Evolutionary conservation across 1,139 yeast species (phyloP).

Genomic region (Kluyveromyces marxianus): DNA sequence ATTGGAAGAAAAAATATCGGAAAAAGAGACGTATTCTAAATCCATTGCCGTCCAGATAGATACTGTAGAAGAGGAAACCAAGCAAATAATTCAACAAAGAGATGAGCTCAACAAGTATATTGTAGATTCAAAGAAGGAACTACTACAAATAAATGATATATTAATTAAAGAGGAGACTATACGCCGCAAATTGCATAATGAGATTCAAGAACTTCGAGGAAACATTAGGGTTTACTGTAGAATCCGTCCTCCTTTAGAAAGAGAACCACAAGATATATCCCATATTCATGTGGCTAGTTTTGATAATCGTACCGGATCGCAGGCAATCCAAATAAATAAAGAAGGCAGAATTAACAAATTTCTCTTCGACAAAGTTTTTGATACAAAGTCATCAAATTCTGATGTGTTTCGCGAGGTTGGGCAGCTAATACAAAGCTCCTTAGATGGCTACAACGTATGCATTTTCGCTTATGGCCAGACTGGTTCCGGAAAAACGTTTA

Average conservation of each 20-base stretch:
- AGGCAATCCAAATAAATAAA: slow-evolving; percentile 24
- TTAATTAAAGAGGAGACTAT: slow-evolving; percentile 41
- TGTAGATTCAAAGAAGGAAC: slow-evolving; percentile 21
- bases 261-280: slow-evolving; percentile 29
- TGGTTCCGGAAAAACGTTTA: slow-evolving; percentile 91
- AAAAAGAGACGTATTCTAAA: slow-evolving; percentile 6
- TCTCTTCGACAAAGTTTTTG: slow-evolving; percentile 74
- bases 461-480: slow-evolving; percentile 98
- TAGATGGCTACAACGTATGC: slow-evolving; percentile 89
- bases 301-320: slow-evolving; percentile 42
- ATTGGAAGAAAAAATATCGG: slow-evolving; percentile 17
- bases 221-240: slow-evolving; percentile 89
- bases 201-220: slow-evolving; percentile 80
- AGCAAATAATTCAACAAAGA: slow-evolving; percentile 16
- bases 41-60: slow-evolving; percentile 8
- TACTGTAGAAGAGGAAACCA: slow-evolving; percentile 9
- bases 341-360: slow-evolving; percentile 32
- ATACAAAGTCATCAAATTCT: slow-evolving; percentile 43
- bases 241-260: slow-evolving; percentile 49
- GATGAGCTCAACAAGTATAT: slow-evolving; percentile 26
- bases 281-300: slow-evolving; percentile 41
- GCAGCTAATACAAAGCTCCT: slow-evolving; percentile 78
- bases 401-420: slow-evolving; percentile 78
- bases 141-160: slow-evolving; percentile 29
- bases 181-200: slow-evolving; percentile 66